Conservation (phyloP, 2,329 filamentous ascomycete genomes). For the Trichophyton equinum region DNA sequence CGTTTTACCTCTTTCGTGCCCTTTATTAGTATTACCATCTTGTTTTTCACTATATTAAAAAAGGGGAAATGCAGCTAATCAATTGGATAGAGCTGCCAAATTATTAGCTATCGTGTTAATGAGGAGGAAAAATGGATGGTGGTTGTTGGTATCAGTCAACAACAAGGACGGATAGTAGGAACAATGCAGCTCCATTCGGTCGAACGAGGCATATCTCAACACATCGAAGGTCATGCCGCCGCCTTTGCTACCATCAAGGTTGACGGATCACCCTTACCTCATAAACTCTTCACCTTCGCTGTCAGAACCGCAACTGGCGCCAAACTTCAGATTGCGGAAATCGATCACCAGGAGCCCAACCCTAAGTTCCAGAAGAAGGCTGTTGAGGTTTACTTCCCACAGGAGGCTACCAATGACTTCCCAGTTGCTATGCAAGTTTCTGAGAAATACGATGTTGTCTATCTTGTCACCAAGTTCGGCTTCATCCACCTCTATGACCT, state of each 20-base stretch:
- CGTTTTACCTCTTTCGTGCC: conserved; percentile 27
- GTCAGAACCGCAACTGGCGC: conserved; percentile 80
- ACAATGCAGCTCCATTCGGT: conserved; percentile 96
- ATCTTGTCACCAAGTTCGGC: conserved; percentile 95
- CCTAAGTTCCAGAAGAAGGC: conserved; percentile 88
- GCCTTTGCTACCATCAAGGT: conserved; percentile 82
- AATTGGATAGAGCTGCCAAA: conserved; percentile 66
- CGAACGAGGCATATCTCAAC: conserved; percentile 91
- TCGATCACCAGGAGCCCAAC: conserved; percentile 84
- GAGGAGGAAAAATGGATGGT: conserved; percentile 97
- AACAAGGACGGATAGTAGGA: conserved; percentile 84
- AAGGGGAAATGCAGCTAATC: not conserved
- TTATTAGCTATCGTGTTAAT: conserved; percentile 98
- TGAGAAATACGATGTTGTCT: conserved; percentile 90
- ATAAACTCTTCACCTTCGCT: conserved; percentile 93
- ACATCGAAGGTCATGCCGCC: conserved; percentile 93
- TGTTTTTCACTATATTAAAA: not conserved
- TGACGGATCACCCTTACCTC: conserved; percentile 78
- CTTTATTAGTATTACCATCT: not conserved
- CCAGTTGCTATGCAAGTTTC: conserved; percentile 96
- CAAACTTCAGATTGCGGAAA: conserved; percentile 95
- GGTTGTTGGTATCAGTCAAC: conserved; percentile 87
- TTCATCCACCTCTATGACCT: conserved; percentile 99
- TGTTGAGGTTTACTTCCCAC: conserved; percentile 94
- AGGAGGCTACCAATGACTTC: conserved; percentile 92